These are phyloP conservation scores for Aspergillus arachidicola DNA, from an alignment of 2,329 filamentous ascomycete species.

Conservation along the genomic window DNA sequence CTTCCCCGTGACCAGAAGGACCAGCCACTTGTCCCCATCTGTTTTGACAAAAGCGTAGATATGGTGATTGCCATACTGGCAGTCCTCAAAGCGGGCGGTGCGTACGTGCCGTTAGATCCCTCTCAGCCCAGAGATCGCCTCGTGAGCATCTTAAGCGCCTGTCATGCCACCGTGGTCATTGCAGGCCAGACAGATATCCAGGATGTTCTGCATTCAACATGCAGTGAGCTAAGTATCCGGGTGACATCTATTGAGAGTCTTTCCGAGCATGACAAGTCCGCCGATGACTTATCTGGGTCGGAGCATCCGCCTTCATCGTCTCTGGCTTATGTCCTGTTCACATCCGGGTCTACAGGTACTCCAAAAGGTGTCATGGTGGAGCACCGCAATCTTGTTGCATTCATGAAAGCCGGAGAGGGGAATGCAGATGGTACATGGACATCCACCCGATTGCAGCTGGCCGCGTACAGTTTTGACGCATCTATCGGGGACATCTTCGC, in stretches of 20 bases:
- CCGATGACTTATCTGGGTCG: background rate
- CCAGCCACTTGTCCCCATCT: background rate
- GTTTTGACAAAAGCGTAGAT: background rate
- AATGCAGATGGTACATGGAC: background rate
- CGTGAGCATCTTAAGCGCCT: background rate
- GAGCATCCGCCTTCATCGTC: background rate
- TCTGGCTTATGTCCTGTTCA: background rate
- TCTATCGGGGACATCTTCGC: background rate
- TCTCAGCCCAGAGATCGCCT: background rate
- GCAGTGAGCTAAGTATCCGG: background rate
- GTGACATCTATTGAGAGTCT: background rate
- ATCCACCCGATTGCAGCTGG: background rate
- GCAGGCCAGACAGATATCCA: background rate
- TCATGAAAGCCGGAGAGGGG: background rate
- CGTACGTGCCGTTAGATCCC: background rate
- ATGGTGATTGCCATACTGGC: background rate
- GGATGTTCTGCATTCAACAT: background rate
- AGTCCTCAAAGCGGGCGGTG: background rate
- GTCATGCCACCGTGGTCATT: background rate
- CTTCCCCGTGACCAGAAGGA: background rate
- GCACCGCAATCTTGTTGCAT: background rate
- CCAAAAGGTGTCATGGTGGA: background rate
- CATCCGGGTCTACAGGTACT: background rate
- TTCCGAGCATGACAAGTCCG: background rate
- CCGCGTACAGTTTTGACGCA: background rate